Evolutionary conservation across 768 basidiomycete genomes (phyloP), one percentile per base, ranked within the genome.

Genomic region (Paxillus involutus): DNA sequence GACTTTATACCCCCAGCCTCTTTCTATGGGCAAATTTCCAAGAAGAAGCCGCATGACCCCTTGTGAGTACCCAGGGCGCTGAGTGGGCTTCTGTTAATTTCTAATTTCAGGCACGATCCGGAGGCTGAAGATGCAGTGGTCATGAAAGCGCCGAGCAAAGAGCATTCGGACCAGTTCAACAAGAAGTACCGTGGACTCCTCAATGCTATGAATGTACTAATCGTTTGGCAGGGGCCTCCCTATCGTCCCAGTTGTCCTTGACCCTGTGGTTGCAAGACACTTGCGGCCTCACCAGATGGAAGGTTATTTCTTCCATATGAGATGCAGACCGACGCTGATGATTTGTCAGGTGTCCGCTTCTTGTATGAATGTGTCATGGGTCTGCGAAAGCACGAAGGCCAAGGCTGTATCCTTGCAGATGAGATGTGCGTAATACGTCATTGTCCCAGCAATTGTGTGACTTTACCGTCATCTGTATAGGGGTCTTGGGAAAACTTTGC

Each of bases 341-440:
- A 47, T 52, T 47, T 51, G 12, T 52, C 52, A 88, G 88, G 91
- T 30, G 80, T 93, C 33, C 81, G 83, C 66, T 99, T 99, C 70
- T 74, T 99, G 76, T 99, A 99, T 64, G 92, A 95, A 64, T 92
- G 88, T 63, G 89, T 95, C 16, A 98, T 98, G 94, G 95, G 94
- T 10, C 74, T 97, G 63, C 80, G 91, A 50, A 89, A 86, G 67
- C 91, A 93, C 57, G 93, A 95, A 69, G 90, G 93, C 1, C 84
- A 91, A 65, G 96, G 96, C 1, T 95, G 93, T 62, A 97, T 99
- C 59, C 80, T 99, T 33, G 97, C 96, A 2, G 97, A 99, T 70
- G 97, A 98, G 63, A 96, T 97, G 94, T 92, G 57, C 33, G 70
- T 56, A 39, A 36, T 49, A 7, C 44, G n/a, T 16, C 45, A 33